These are phyloP conservation scores for Phanerochaete carnosa DNA, from an alignment of 768 basidiomycete genomes.

Conservation along the genomic window DNA sequence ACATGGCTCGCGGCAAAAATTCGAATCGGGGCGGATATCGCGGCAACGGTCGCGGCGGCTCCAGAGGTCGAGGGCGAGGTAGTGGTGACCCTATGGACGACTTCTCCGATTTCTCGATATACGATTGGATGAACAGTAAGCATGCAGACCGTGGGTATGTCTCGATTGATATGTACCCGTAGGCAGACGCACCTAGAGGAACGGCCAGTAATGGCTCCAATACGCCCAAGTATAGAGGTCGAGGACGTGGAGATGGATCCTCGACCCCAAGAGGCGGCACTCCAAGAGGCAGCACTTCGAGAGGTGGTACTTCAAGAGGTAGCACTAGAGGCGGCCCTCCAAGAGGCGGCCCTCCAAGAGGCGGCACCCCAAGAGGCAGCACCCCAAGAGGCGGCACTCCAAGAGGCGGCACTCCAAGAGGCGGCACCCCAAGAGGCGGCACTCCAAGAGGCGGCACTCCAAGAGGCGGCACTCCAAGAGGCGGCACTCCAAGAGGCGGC, in stretches of 20 bases:
- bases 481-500: too few relatives aligned
- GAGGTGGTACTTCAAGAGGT: too few relatives aligned
- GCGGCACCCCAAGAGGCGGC: too few relatives aligned
- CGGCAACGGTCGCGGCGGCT: constrained; percentile 23
- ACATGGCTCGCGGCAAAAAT: constrained; percentile 20
- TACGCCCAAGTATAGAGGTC: constrained; percentile 1
- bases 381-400: too few relatives aligned
- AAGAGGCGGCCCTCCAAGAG: constrained; percentile 11
- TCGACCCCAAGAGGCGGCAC: neutral
- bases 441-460: too few relatives aligned
- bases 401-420: too few relatives aligned
- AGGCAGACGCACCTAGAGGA: constrained; percentile 12
- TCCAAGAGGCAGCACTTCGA: constrained; percentile 22
- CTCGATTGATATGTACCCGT: constrained; percentile 10
- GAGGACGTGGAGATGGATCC: constrained; percentile 10
- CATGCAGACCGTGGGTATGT: constrained; percentile 3
- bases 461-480: too few relatives aligned
- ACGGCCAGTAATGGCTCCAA: neutral
- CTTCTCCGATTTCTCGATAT: constrained; percentile 23
- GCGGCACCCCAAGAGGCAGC: too few relatives aligned
- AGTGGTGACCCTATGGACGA: constrained; percentile 12
- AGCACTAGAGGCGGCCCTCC: too few relatives aligned
- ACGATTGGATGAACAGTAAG: constrained; percentile 26
- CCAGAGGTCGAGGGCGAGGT: constrained; percentile 22
- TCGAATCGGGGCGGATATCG: constrained; percentile 13